Evolutionary conservation across 805 yeast species (phyloP).

Genomic region (Tetrapisispora fleetii): DNA sequence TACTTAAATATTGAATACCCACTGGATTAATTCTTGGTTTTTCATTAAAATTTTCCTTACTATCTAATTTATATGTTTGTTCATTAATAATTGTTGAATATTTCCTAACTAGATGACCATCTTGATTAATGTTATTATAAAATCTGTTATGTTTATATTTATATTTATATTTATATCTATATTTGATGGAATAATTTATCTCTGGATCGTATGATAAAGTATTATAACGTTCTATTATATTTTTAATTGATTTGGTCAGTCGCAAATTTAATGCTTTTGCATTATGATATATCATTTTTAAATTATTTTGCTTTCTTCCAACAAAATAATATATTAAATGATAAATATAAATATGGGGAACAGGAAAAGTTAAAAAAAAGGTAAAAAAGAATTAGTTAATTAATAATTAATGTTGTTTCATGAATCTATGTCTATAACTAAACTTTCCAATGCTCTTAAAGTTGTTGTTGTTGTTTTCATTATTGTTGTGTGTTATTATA

Average conservation of each 20-base stretch:
- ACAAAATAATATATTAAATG: not conserved
- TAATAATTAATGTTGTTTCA: too few relatives aligned
- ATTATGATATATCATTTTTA: not conserved
- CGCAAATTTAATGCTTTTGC: not conserved
- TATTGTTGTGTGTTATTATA: too few relatives aligned
- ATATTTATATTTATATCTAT: too few relatives aligned
- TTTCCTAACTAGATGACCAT: not conserved
- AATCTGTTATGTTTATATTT: not conserved
- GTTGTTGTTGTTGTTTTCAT: too few relatives aligned
- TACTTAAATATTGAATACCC: conserved; percentile 70
- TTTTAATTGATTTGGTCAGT: not conserved
- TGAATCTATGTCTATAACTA: too few relatives aligned
- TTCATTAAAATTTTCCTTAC: conserved; percentile 18
- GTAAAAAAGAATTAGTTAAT: too few relatives aligned
- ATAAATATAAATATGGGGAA: too few relatives aligned
- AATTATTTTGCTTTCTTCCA: too few relatives aligned
- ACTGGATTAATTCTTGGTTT: conserved; percentile 58
- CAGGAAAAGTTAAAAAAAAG: too few relatives aligned
- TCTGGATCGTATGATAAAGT: not conserved
- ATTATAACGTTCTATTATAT: not conserved
- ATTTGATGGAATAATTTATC: not conserved
- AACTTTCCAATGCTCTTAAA: too few relatives aligned
- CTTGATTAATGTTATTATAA: too few relatives aligned
- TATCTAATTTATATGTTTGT: not conserved
- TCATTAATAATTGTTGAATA: not conserved